These are phyloP conservation scores for Aspergillus floridensis DNA, from an alignment of 2,329 filamentous ascomycete species.

Conservation along the genomic window DNA sequence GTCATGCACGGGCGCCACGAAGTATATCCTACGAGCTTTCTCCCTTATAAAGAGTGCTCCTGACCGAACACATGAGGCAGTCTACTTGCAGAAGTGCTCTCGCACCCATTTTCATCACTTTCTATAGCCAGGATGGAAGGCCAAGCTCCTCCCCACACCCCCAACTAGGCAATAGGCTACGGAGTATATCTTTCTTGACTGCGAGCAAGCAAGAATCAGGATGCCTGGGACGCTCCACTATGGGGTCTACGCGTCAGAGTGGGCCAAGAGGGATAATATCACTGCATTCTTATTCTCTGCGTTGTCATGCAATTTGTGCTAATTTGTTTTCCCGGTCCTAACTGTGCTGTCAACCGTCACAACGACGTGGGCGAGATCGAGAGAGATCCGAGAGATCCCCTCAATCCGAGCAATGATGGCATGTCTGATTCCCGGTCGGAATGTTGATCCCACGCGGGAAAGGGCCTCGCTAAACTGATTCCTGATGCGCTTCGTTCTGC, in stretches of 20 bases:
- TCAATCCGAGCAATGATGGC: not conserved
- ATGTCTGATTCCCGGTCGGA: not conserved
- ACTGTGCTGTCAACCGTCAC: not conserved
- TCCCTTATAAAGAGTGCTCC: not conserved
- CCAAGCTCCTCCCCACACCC: not conserved
- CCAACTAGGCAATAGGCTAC: not conserved
- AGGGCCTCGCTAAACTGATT: not conserved
- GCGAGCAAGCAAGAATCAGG: slow-evolving; percentile 2
- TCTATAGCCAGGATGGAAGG: not conserved
- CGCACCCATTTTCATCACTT: not conserved
- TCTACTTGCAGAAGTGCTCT: not conserved
- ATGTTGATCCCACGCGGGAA: slow-evolving; percentile 1
- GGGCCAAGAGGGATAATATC: slow-evolving; percentile 2
- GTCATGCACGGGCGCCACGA: not conserved
- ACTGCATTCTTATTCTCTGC: not conserved
- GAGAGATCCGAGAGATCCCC: not conserved
- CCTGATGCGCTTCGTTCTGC: not conserved
- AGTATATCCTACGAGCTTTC: not conserved
- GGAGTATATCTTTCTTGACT: not conserved
- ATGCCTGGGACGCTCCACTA: slow-evolving; percentile 1
- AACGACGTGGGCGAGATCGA: not conserved
- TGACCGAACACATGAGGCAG: not conserved
- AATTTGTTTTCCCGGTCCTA: not conserved
- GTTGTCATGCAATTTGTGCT: slow-evolving; percentile 6
- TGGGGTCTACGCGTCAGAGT: slow-evolving; percentile 7